phyloP scores from a whole-genome alignment of 1,284 basidiomycete genomes.

The Fistulina hepatica region DNA sequence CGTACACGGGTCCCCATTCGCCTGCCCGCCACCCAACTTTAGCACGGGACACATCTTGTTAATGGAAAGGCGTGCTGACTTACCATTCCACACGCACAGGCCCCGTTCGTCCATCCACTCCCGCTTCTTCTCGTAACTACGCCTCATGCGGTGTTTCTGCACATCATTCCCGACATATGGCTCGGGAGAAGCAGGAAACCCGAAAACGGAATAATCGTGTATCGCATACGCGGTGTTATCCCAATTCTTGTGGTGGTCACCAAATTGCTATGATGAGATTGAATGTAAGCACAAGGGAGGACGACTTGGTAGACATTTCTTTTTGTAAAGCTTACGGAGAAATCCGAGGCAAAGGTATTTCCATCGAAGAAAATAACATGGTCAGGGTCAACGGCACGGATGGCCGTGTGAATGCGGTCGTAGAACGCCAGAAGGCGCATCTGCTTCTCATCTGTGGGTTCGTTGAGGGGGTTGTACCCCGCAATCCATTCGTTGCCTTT shows the following conservation, averaged over 20 bases:
- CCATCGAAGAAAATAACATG: constrained; percentile 53
- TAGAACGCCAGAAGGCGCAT: constrained; percentile 41
- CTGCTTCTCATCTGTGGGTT: constrained; percentile 47
- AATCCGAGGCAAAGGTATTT: constrained; percentile 62
- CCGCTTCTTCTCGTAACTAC: constrained; percentile 56
- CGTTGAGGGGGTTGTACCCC: constrained; percentile 62
- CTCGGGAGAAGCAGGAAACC: constrained; percentile 59
- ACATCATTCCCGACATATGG: constrained; percentile 40
- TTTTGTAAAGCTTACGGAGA: too few relatives aligned
- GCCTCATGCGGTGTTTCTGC: constrained; percentile 40
- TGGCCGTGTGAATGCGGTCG: constrained; percentile 44
- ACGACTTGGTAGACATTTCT: too few relatives aligned
- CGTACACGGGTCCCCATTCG: constrained; percentile 65
- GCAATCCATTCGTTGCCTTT: constrained; percentile 52
- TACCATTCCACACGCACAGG: constrained; percentile 65
- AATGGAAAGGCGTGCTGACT: too few relatives aligned
- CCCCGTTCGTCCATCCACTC: constrained; percentile 56
- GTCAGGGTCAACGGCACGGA: constrained; percentile 46
- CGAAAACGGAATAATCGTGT: constrained; percentile 63
- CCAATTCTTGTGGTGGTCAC: constrained; percentile 37
- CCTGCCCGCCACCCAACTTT: constrained; percentile 20
- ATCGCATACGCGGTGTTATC: constrained; percentile 64
- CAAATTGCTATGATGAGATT: too few relatives aligned
- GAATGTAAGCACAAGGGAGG: too few relatives aligned
- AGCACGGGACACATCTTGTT: not conserved